Evolutionary conservation across 345 rosid genomes (phyloP).

Genomic region (Kandelia obovata): DNA sequence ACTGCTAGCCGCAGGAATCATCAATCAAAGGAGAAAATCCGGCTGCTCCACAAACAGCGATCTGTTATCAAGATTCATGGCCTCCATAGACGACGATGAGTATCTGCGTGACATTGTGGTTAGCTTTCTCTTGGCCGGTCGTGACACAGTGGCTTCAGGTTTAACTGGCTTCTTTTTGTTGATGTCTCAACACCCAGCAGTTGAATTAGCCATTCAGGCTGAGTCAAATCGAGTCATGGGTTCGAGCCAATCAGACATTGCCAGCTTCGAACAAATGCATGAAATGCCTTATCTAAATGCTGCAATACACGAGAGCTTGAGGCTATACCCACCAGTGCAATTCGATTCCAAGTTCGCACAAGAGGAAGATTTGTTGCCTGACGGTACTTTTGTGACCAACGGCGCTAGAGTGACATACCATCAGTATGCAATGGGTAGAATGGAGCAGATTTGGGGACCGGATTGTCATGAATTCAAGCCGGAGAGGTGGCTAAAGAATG

Average conservation of each 20-base stretch:
- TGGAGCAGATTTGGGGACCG: conserved; percentile 52
- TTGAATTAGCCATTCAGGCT: neutral
- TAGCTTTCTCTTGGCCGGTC: conserved; percentile 24
- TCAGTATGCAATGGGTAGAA: conserved; percentile 67
- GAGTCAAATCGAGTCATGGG: conserved; percentile 1
- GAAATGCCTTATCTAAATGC: conserved; percentile 55
- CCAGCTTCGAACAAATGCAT: conserved; percentile 35
- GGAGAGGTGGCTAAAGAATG: conserved; percentile 49
- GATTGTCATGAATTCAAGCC: conserved; percentile 51
- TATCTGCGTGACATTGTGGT: conserved; percentile 43
- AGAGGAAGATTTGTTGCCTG: conserved; percentile 50
- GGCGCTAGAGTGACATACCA: conserved; percentile 53
- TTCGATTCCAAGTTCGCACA: conserved; percentile 54
- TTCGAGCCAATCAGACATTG: conserved; percentile 6
- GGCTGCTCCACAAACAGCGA: conserved; percentile 36
- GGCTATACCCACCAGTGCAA: conserved; percentile 62
- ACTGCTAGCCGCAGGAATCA: conserved; percentile 41
- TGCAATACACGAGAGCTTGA: conserved; percentile 46
- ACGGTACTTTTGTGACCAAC: conserved; percentile 46
- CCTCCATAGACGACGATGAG: conserved; percentile 35
- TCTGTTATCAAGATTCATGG: conserved; percentile 59
- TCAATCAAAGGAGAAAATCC: conserved; percentile 37
- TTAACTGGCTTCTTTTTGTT: conserved; percentile 8
- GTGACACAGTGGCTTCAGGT: conserved; percentile 22
- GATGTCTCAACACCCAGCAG: conserved; percentile 2